Evolutionary conservation across 1,139 yeast species (phyloP), one percentile per base, ranked within the genome.

Genomic region (Protomyces macrosporus): DNA sequence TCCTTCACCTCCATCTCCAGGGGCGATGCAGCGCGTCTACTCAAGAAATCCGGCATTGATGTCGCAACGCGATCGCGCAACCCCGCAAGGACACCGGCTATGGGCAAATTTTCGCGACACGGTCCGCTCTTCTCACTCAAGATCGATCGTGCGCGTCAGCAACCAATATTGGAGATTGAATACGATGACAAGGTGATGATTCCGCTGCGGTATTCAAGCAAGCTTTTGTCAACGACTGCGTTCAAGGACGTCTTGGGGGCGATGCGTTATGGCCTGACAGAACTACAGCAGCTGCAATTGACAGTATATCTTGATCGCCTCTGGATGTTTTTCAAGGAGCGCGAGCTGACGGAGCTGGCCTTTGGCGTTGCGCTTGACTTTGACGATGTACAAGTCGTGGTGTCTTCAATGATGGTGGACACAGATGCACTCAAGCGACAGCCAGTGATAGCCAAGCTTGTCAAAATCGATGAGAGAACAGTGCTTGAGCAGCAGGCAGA

Each of bases 381-480:
- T 12, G 50, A 57, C 45, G 60, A 57, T n/a, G 40, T 57, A 6
- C 45, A 45, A 10, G 30, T 57, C 45, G 40, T 45, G 3, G 50
- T 57, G 1, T 42, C 51, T 36, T 36, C 55, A 5, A 50, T 57
- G 55, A 36, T 9, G 34, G 55, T 50, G 37, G 55, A 57, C 35
- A 57, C 60, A 30, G 60, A 57, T 45, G 35, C 60, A 10, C 50
- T 48, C 10, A 37, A 30, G 35, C 54, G 60, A 9, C 60, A 50
- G 42, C 60, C 60, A n/a, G 40, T 12, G 6, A 16, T 57, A 3
- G 48, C 39, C 1, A n/a, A 39, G 32, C 51, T 48, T 12, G 10
- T 37, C 30, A 40, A 40, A 7, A 40, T 36, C 0, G 55, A 23
- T 14, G 42, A 57, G 9, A 32, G 54, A 5, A 50, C 55, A n/a